These are phyloP conservation scores for Paraglomus occultum DNA, from an alignment of 192 early-diverging fungal genomes.

Conservation along the genomic window DNA sequence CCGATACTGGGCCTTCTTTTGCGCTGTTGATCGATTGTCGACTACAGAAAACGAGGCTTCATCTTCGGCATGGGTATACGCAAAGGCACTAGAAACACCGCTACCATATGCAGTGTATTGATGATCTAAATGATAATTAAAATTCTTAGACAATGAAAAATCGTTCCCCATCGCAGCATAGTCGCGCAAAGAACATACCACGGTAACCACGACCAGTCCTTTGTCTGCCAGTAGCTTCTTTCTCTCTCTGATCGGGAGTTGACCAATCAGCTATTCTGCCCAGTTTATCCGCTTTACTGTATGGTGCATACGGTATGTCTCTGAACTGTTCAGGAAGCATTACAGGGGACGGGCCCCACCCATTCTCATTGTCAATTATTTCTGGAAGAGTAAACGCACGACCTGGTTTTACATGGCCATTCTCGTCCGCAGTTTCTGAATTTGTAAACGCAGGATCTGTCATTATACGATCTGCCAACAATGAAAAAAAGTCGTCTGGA, in stretches of 20 bases:
- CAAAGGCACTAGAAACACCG: conserved; percentile 79
- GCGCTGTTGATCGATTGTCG: conserved; percentile 65
- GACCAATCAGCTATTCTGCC: conserved; percentile 96
- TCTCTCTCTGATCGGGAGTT: conserved; percentile 62
- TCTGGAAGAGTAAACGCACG: conserved; percentile 68
- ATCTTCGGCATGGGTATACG: conserved; percentile 86
- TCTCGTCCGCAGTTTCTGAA: too few species aligned
- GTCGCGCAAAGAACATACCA: conserved; percentile 28
- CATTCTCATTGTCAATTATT: conserved; percentile 77
- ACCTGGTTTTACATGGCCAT: too few species aligned
- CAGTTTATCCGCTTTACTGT: conserved; percentile 92
- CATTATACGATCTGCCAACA: too few species aligned
- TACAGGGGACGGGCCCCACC: conserved; percentile 81
- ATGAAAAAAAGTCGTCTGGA: too few species aligned
- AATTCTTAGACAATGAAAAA: neutral
- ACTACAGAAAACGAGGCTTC: conserved; percentile 96
- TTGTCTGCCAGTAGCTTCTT: conserved; percentile 50
- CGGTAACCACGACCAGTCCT: conserved; percentile 41
- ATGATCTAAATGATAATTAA: conserved; percentile 29
- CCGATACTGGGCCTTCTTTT: conserved; percentile 61
- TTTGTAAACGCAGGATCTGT: too few species aligned
- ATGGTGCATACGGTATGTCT: conserved; percentile 93
- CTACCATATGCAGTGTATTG: conserved; percentile 82
- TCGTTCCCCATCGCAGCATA: neutral
- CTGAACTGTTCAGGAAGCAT: conserved; percentile 63